phyloP scores from a whole-genome alignment of 345 rosid species.

The Populus alba region DNA sequence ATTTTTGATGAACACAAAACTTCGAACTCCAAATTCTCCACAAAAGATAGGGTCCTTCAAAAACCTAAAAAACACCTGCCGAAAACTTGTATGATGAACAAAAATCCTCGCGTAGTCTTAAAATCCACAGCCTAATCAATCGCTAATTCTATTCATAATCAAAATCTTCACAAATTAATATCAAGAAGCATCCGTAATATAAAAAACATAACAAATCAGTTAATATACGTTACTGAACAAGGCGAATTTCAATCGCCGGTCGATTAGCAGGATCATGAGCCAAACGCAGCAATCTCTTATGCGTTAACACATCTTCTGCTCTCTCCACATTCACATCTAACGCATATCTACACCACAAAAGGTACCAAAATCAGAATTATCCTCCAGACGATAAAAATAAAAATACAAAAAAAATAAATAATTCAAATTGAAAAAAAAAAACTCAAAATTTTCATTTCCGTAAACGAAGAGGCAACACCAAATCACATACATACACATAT shows the following conservation, averaged over 20 bases:
- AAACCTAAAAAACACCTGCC: background rate
- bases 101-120: background rate
- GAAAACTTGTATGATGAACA: background rate
- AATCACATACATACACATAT: background rate
- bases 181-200: background rate
- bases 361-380: background rate
- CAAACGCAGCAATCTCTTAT: constrained; percentile 55
- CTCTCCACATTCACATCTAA: constrained; percentile 96
- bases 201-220: background rate
- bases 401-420: background rate
- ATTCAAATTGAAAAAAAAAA: background rate
- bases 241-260: constrained; percentile 57
- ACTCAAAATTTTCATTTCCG: background rate
- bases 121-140: background rate
- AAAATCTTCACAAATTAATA: background rate
- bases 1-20: background rate
- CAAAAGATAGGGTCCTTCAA: background rate
- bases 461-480: background rate
- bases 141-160: background rate
- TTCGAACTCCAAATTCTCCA: background rate
- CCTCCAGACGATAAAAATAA: background rate
- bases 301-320: constrained; percentile 92
- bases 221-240: constrained; percentile 53
- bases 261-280: constrained; percentile 55
- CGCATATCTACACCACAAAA: constrained; percentile 58